phyloP scores from a whole-genome alignment of 1,284 basidiomycete genomes.

The Naganishia albida region DNA sequence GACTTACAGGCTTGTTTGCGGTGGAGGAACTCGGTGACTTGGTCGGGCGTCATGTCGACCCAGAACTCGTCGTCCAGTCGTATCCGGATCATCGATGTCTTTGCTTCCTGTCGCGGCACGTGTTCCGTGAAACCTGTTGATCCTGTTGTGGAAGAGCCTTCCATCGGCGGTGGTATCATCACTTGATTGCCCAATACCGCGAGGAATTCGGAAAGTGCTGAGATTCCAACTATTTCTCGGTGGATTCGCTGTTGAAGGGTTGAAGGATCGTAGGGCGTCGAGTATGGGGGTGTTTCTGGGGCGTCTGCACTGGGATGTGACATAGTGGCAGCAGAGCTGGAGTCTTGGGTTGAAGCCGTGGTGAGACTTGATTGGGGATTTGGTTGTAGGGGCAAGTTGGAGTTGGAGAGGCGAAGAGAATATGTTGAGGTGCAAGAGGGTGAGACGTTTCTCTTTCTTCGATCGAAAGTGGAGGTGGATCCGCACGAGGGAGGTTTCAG shows the following conservation, averaged over 20 bases:
- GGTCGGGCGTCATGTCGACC: constrained; percentile 30
- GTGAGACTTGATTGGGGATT: neutral
- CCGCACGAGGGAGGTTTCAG: neutral
- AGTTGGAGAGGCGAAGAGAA: neutral
- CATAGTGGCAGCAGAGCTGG: neutral
- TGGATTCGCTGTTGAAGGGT: constrained; percentile 19
- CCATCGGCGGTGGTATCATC: neutral
- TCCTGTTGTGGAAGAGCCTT: neutral
- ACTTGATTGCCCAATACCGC: neutral
- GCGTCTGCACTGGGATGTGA: too few species aligned
- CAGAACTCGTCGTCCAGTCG: constrained; percentile 31
- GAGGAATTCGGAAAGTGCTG: constrained; percentile 14
- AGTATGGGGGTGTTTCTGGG: neutral
- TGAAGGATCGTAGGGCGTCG: constrained; percentile 5
- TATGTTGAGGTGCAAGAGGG: neutral
- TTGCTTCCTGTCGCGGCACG: neutral
- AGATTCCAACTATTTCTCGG: constrained; percentile 15
- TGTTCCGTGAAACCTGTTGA: neutral
- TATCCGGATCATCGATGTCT: constrained; percentile 15
- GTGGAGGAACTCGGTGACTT: constrained; percentile 15
- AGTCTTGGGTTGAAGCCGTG: neutral
- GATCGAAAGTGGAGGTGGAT: constrained; percentile 21
- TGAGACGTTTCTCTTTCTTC: neutral
- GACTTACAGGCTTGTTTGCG: constrained; percentile 30
- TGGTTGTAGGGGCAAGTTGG: neutral